Base-by-base conservation (phyloP, 176 grass and related monocot genomes). In the Cymbopogon citratus region DNA sequence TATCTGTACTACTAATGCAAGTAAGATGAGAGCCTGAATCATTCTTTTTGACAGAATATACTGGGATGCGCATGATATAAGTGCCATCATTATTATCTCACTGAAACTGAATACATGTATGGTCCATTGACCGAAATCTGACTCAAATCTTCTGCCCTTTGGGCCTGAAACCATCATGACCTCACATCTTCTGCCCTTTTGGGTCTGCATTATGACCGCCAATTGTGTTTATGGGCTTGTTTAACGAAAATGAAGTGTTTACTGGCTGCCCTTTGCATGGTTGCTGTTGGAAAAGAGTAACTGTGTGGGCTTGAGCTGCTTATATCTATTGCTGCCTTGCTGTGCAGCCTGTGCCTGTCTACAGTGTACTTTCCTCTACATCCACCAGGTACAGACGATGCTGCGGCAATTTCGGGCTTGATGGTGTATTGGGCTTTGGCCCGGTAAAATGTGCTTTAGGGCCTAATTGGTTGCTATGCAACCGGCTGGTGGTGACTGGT, bases 1-100 rank as follows among this genome's bases (percentile, higher is more conserved):
- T 57, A 57, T 83, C 74, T 68, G 85, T 81, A 62, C 60, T 63
- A 33, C 25, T 80, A 19, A 68, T 71, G 62, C 38, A 61, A 85
- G 69, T 71, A 41, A 63, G 71, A 66, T 28, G 65, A 81, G 82
- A 74, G 68, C 66, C 40, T 77, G 18, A 24, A 34, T 41, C 68
- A 88, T 82, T 88, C 71, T 84, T 85, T 82, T 66, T 59, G 25
- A 85, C 78, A 29, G 41, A 67, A 66, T n/a, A 12, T 18, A 73
- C n/a, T 12, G 48, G 67, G 75, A 79, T 60, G 49, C 2, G 31
- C 78, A 76, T 69, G 66, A 65, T 39, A 27, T 24, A 13, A 35
- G 13, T 68, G 8, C 25, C 9, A 36, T 25, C 13, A 26, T 38
- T 34, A 6, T 12, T 12, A n/a, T n/a, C n/a, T 80, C 24, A 36